These are phyloP conservation scores for Globisporangium spiculum DNA, from an alignment of 352 stramenopile species.

Conservation along the genomic window DNA sequence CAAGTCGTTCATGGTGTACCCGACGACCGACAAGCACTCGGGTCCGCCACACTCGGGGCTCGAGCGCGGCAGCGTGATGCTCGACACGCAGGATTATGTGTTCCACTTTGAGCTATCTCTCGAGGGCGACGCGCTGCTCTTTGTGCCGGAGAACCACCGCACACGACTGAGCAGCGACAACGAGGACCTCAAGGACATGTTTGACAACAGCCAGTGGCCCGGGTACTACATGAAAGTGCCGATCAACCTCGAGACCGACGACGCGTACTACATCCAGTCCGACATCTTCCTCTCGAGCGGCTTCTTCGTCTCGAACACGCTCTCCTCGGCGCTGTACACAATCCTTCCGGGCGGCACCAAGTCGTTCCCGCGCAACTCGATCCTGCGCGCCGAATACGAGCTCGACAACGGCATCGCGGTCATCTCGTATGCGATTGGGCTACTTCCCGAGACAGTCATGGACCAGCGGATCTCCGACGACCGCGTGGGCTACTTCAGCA, in stretches of 20 bases:
- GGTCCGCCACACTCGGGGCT: slow-evolving; percentile 33
- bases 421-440: slow-evolving; percentile 69
- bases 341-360: slow-evolving; percentile 21
- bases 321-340: slow-evolving; percentile 40
- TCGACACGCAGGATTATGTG: slow-evolving; percentile 57
- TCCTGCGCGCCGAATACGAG: slow-evolving; percentile 77
- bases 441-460: slow-evolving; percentile 64
- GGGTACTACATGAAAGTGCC: slow-evolving; percentile 48
- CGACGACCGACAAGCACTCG: slow-evolving; percentile 58
- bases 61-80: slow-evolving; percentile 51
- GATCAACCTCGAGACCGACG: slow-evolving; percentile 63
- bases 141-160: slow-evolving; percentile 63
- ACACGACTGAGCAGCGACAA: slow-evolving; percentile 29
- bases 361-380: slow-evolving; percentile 65
- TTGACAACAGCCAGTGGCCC: slow-evolving; percentile 66
- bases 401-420: slow-evolving; percentile 45
- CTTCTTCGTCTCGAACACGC: slow-evolving; percentile 66
- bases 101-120: slow-evolving; percentile 66
- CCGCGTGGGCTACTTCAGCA: slow-evolving; percentile 79
- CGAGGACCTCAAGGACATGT: slow-evolving; percentile 50
- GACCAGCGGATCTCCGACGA: slow-evolving; percentile 60
- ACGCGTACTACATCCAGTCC: slow-evolving; percentile 44
- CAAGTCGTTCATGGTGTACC: slow-evolving; percentile 66
- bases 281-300: slow-evolving; percentile 61
- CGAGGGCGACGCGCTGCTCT: slow-evolving; percentile 33